Conservation (phyloP, 352 stramenopile genomes). For the Thraustochytrium striatum region DNA sequence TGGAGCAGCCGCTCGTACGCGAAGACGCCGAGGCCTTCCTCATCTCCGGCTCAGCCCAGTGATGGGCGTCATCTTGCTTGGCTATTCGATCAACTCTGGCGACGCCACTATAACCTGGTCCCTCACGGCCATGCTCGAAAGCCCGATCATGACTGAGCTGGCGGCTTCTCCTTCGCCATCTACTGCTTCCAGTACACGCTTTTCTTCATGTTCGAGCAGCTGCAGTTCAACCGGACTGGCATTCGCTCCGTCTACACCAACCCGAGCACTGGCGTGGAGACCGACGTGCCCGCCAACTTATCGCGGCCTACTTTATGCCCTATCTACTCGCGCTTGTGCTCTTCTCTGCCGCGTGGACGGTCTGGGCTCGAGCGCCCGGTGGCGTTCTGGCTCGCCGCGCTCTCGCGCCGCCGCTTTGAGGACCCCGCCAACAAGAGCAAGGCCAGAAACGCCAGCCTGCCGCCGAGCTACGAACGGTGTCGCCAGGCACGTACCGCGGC, state of each 20-base stretch:
- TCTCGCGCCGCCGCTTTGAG: conserved; percentile 9
- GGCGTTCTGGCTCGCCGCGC: neutral
- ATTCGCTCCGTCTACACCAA: neutral
- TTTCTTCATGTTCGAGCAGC: conserved; percentile 44
- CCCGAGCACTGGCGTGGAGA: neutral
- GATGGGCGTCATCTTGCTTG: conserved; percentile 9
- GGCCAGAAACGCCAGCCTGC: neutral
- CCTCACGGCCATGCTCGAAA: conserved; percentile 6
- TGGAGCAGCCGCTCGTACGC: conserved; percentile 31
- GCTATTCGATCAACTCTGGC: conserved; percentile 35
- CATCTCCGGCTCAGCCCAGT: conserved; percentile 18
- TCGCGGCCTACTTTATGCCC: conserved; percentile 29
- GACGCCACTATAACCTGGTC: neutral
- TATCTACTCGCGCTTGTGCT: conserved; percentile 6
- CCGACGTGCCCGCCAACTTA: conserved; percentile 9
- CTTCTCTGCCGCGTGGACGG: conserved; percentile 23
- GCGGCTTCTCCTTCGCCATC: conserved; percentile 24
- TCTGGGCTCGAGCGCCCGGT: conserved; percentile 15
- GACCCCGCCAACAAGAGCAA: neutral
- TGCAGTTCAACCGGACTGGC: neutral
- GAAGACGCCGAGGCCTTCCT: conserved; percentile 23
- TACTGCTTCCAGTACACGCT: conserved; percentile 46
- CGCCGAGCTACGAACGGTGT: neutral
- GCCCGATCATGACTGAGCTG: neutral
- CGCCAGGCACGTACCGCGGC: neutral